These are phyloP conservation scores for Aspergillus aculeatus DNA, from an alignment of 2,329 filamentous ascomycete species.

Conservation along the genomic window DNA sequence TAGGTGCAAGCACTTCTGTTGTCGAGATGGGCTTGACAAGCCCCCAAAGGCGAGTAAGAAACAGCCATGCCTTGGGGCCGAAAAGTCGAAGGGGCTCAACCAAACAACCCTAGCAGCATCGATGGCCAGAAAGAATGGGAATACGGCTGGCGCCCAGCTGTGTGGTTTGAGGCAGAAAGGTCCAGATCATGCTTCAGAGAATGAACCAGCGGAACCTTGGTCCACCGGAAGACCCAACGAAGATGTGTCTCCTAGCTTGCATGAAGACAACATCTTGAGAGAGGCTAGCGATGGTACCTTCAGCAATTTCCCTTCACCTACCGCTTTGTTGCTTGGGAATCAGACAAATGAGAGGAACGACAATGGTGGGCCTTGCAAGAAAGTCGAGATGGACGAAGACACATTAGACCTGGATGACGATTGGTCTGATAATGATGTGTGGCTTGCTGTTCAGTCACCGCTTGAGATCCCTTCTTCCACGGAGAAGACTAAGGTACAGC, in stretches of 20 bases:
- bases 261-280: slow-evolving; percentile 26
- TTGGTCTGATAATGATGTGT: slow-evolving; percentile 4
- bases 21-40: slow-evolving; percentile 67
- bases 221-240: not conserved
- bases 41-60: slow-evolving; percentile 49
- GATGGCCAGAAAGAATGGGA: slow-evolving; percentile 20
- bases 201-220: not conserved
- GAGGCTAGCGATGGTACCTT: slow-evolving; percentile 35
- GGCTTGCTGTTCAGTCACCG: not conserved
- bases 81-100: slow-evolving; percentile 26
- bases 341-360: not conserved
- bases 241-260: slow-evolving; percentile 5
- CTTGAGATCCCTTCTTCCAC: not conserved
- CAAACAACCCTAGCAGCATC: slow-evolving; percentile 32
- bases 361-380: not conserved
- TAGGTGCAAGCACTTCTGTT: slow-evolving; percentile 71
- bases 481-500: not conserved
- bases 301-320: slow-evolving; percentile 41
- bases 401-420: not conserved
- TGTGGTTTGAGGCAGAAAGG: not conserved
- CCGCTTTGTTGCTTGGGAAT: slow-evolving; percentile 26
- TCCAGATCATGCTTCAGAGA: not conserved
- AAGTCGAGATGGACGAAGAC: not conserved
- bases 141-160: not conserved
- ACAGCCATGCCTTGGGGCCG: slow-evolving; percentile 10